Evolutionary conservation across 2,329 filamentous ascomycete species (phyloP), one percentile per base, ranked within the genome.

Genomic region (Aspergillus costaricaensis): DNA sequence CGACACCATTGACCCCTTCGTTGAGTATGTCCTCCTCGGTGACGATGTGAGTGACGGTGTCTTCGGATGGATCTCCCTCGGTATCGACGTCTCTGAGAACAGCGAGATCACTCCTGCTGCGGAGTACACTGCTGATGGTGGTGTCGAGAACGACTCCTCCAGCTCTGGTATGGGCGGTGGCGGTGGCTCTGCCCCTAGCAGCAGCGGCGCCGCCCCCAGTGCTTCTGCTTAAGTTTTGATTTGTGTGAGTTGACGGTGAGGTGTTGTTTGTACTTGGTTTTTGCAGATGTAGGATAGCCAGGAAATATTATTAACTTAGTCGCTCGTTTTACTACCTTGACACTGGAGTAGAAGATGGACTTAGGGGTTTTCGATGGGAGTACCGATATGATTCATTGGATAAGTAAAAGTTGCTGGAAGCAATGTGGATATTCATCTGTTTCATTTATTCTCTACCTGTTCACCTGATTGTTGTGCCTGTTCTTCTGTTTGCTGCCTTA

Each of bases 11-110:
- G 83, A 86, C 67, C 86, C 86, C 0, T 79, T 87, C 67, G 76
- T 86, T 61, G 80, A 87, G 68, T 86, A 86, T 65, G 79, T 83
- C 12, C 76, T 82, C 14, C 78, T 88, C 2, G 85, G 85, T 7
- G 80, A 87, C 47, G 71, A 75, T 36, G 69, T 83, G 10, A 63
- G 72, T 4, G 82, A 85, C 54, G 84, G 84, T 39, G 66, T 86
- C 32, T 75, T 86, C 55, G 80, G 77, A 7, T 86, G 83, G 83
- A 80, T 86, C 60, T 77, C 78, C 3, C 74, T 85, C 44, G 83
- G 80, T 5, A 77, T 86, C 50, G 80, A 84, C 66, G 59, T 74
- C 3, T 74, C 75, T 2, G 69, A 23, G 36, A 68, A 76, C 32
- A 62, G 25, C 1, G 60, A 62, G 25, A 60, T 76, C 14, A 68